A percentile compares a stretch with the other conserved stretches of the same genome.
Evolutionary conservation across 768 basidiomycete species (phyloP).

Genomic region (Coprinopsis sp.): DNA sequence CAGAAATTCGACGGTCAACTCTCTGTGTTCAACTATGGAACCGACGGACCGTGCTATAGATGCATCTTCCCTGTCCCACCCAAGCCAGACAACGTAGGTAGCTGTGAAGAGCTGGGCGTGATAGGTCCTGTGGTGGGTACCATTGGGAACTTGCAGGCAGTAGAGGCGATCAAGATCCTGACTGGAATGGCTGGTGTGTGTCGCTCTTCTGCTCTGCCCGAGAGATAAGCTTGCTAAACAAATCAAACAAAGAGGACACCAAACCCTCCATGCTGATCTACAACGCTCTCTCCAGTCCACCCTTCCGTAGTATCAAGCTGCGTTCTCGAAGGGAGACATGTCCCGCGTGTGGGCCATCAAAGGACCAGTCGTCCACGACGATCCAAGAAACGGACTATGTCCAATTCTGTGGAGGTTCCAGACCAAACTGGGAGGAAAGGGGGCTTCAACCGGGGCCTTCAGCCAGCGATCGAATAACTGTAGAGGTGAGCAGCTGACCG

Average conservation of each 20-base stretch:
- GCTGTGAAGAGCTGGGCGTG: slow-evolving; percentile 87
- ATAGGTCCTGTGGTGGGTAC: slow-evolving; percentile 86
- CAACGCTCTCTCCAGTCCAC: slow-evolving; percentile 61
- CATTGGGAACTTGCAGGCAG: slow-evolving; percentile 85
- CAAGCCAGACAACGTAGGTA: slow-evolving; percentile 54
- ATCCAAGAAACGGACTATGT: slow-evolving; percentile 60
- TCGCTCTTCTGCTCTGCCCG: background rate
- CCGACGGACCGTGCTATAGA: slow-evolving; percentile 83
- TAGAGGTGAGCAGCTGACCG: slow-evolving; percentile 30
- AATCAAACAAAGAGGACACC: slow-evolving; percentile 36
- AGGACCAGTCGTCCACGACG: slow-evolving; percentile 9
- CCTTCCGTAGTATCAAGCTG: slow-evolving; percentile 83
- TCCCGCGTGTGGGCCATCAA: slow-evolving; percentile 57
- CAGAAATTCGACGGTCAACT: slow-evolving; percentile 82
- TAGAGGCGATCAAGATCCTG: slow-evolving; percentile 81
- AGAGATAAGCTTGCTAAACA: background rate
- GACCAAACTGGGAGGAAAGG: slow-evolving; percentile 58
- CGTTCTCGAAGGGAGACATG: slow-evolving; percentile 68
- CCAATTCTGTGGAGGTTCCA: slow-evolving; percentile 75
- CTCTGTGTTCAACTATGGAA: slow-evolving; percentile 65
- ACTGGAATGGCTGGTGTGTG: slow-evolving; percentile 58
- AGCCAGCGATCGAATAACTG: slow-evolving; percentile 39
- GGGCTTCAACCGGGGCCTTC: slow-evolving; percentile 43
- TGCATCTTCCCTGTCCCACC: slow-evolving; percentile 88
- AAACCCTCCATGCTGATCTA: slow-evolving; percentile 68